phyloP scores from a whole-genome alignment of 257 asterid species.

The Linderniella brevidens region DNA sequence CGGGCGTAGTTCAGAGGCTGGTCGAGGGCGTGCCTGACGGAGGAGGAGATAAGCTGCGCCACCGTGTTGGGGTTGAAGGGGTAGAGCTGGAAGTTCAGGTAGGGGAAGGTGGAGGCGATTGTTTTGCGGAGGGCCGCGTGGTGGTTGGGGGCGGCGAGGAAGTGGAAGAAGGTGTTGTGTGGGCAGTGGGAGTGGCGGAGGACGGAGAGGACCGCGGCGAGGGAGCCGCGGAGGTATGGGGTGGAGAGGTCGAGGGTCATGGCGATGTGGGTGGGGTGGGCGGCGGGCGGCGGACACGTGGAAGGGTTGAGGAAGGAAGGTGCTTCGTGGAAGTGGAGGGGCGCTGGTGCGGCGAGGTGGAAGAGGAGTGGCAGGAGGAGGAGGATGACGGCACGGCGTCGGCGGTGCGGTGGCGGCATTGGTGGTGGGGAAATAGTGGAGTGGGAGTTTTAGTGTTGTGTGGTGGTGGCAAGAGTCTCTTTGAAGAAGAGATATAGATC shows the following conservation, averaged over 20 bases:
- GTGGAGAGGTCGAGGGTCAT: conserved; percentile 79
- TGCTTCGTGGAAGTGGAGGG: not conserved
- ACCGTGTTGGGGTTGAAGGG: conserved; percentile 50
- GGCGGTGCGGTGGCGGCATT: no score
- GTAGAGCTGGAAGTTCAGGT: conserved; percentile 58
- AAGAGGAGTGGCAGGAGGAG: not conserved
- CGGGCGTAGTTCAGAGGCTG: conserved; percentile 88
- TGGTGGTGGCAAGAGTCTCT: no score
- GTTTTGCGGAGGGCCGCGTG: conserved; percentile 41
- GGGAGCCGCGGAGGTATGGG: conserved; percentile 84
- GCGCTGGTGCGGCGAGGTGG: not conserved
- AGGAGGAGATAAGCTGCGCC: conserved; percentile 59
- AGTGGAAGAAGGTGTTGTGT: conserved; percentile 66
- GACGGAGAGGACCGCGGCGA: conserved; percentile 81
- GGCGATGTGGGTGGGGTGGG: conserved; percentile 46
- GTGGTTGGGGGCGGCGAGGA: conserved; percentile 41
- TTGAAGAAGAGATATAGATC: no score
- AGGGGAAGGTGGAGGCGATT: conserved; percentile 56
- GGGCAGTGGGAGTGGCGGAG: conserved; percentile 84
- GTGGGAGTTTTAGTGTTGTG: no score
- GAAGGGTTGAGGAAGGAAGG: not conserved
- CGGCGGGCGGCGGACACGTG: conserved; percentile 20
- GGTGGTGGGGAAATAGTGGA: no score
- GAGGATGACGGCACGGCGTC: no score
- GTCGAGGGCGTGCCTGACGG: conserved; percentile 80